Evolutionary conservation across 2,329 filamentous ascomycete genomes (phyloP).

Genomic region (Sporothrix brasiliensis): DNA sequence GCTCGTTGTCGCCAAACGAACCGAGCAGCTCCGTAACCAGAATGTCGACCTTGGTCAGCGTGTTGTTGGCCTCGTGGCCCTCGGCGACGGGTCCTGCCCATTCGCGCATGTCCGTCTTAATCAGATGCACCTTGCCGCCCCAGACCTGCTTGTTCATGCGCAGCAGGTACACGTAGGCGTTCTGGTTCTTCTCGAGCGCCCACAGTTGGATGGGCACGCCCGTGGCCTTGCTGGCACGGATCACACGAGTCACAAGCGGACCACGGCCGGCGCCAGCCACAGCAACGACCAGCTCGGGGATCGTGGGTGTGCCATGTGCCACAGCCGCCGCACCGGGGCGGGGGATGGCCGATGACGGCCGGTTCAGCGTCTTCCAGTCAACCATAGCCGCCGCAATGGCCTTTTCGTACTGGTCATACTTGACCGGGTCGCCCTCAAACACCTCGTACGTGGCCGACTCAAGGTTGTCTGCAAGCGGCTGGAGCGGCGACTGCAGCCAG

Average conservation of each 20-base stretch:
- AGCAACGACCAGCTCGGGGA: constrained; percentile 68
- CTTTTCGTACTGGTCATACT: constrained; percentile 92
- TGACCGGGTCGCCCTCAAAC: constrained; percentile 97
- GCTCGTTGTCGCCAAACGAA: constrained; percentile 95
- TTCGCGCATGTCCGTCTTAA: constrained; percentile 95
- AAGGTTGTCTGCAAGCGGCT: constrained; percentile 92
- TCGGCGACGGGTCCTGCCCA: constrained; percentile 78
- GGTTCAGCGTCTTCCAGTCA: constrained; percentile 74
- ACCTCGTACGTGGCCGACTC: constrained; percentile 98
- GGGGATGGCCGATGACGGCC: constrained; percentile 69
- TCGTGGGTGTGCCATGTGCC: constrained; percentile 31
- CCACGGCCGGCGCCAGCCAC: constrained; percentile 93
- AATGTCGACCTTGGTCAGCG: constrained; percentile 78
- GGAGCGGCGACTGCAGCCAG: constrained; percentile 91
- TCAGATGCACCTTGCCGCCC: constrained; percentile 77
- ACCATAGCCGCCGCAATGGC: constrained; percentile 78
- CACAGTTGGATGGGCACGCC: constrained; percentile 81
- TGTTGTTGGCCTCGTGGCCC: constrained; percentile 49
- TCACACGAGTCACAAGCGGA: constrained; percentile 82
- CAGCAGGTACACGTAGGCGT: constrained; percentile 90
- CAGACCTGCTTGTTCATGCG: constrained; percentile 83
- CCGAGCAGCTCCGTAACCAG: constrained; percentile 91
- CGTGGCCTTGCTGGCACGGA: constrained; percentile 76
- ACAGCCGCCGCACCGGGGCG: constrained; percentile 55
- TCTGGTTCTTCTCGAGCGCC: constrained; percentile 97